Base-by-base conservation (phyloP, 345 rosid species). In the Balakata baccata region DNA sequence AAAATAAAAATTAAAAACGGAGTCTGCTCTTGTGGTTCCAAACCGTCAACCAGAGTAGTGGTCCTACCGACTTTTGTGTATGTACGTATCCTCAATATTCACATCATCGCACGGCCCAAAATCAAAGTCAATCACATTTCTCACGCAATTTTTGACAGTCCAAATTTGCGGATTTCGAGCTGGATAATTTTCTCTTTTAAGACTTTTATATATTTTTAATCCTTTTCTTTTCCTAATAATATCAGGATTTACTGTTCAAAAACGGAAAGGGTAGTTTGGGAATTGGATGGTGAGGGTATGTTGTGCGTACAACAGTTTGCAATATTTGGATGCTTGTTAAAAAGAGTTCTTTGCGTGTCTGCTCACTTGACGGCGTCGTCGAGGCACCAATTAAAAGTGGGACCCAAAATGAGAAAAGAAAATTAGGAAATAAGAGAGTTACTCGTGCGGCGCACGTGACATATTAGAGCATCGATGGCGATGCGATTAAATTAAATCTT, bases 361-460 rank as follows among this genome's bases (percentile, higher is more conserved):
- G 47, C 62, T 4, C 4, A 72, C 69, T 43, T 66, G 77, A 81
- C 81, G 86, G 79, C 81, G 81, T 69, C 81, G 82, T 75, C 70
- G 62, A 72, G 74, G 64, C 34, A 17, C 68, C 66, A n/a, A 41
- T 11, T 58, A 25, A 23, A 58, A 58, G 38, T 58, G 63, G 63
- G 47, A 17, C 14, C 23, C 23, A 7, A 17, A 16, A 34, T 13
- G 43, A 14, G n/a, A n/a, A n/a, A n/a, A n/a, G n/a, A n/a, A n/a
- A n/a, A n/a, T n/a, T n/a, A n/a, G 34, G 17, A 38, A 37, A n/a
- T 34, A 38, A 41, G 0, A 58, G 69, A 14, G 47, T 0, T 58
- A 63, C 78, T 71, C 80, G 82, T 81, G 80, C 75, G 66, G 70
- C 74, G 78, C 88, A 81, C 74, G 83, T 83, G 88, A 70, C 22